Conservation (phyloP, 2,329 filamentous ascomycete genomes). For the Tolypocladium cylindrosporum region DNA sequence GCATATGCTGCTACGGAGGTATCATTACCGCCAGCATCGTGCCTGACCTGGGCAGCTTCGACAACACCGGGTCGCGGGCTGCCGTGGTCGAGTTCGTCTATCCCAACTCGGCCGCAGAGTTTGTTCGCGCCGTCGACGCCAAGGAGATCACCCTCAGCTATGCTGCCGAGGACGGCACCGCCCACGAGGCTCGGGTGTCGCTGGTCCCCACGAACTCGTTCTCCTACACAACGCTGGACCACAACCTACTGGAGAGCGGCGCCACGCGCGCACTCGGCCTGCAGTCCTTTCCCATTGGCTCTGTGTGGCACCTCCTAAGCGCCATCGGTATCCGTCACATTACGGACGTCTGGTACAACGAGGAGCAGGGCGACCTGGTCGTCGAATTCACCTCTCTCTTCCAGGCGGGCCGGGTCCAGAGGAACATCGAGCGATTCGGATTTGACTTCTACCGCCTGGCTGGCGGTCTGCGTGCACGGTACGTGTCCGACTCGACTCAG, state of each 20-base stretch:
- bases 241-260: background rate
- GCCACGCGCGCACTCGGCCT: conserved; percentile 9
- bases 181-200: conserved; percentile 1
- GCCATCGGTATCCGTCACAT: conserved; percentile 6
- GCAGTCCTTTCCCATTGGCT: conserved; percentile 6
- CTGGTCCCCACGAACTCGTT: conserved; percentile 8
- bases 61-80: background rate
- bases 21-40: conserved; percentile 5
- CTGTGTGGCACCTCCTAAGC: conserved; percentile 12
- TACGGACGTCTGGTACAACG: background rate
- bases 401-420: conserved; percentile 1
- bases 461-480: background rate
- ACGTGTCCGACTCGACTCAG: background rate
- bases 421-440: background rate
- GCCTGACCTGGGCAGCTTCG: background rate
- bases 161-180: background rate
- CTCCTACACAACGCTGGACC: background rate
- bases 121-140: background rate
- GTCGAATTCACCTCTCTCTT: conserved; percentile 12
- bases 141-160: background rate
- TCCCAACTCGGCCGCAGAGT: background rate
- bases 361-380: conserved; percentile 1
- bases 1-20: conserved; percentile 7
- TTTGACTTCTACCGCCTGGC: background rate
- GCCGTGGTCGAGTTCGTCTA: conserved; percentile 13